phyloP scores from a whole-genome alignment of 2,329 filamentous ascomycete species.

The Pyrenochaeta sp. region DNA sequence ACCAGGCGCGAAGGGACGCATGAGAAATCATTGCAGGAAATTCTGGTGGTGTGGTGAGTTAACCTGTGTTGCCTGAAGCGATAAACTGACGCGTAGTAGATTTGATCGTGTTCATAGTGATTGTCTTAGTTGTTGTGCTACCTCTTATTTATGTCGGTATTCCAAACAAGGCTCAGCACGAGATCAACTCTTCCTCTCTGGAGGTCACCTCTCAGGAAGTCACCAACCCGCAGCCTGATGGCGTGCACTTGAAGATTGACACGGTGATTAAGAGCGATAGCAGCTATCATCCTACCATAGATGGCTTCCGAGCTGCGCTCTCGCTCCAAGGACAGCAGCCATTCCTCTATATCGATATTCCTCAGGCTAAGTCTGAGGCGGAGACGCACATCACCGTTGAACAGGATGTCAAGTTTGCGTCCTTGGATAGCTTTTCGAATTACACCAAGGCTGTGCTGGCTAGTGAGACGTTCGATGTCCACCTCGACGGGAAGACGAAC shows the following conservation, averaged over 20 bases:
- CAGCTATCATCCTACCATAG: slow-evolving; percentile 63
- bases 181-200: slow-evolving; percentile 62
- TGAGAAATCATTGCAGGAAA: slow-evolving; percentile 49
- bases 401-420: slow-evolving; percentile 55
- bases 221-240: slow-evolving; percentile 58
- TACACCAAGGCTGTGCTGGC: slow-evolving; percentile 60
- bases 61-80: not conserved
- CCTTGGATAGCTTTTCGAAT: slow-evolving; percentile 57
- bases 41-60: slow-evolving; percentile 52
- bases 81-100: slow-evolving; percentile 29
- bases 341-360: slow-evolving; percentile 59
- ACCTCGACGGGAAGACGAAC: slow-evolving; percentile 61
- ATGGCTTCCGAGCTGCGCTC: slow-evolving; percentile 62
- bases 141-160: slow-evolving; percentile 68
- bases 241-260: slow-evolving; percentile 59
- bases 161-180: slow-evolving; percentile 64
- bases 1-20: slow-evolving; percentile 39
- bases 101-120: slow-evolving; percentile 59
- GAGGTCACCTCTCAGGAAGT: slow-evolving; percentile 61
- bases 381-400: slow-evolving; percentile 54
- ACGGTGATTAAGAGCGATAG: slow-evolving; percentile 59
- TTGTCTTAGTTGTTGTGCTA: slow-evolving; percentile 65
- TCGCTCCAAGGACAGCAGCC: slow-evolving; percentile 54
- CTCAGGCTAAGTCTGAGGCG: slow-evolving; percentile 53
- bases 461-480: slow-evolving; percentile 59